These are phyloP conservation scores for Fraxinus ornus DNA, from an alignment of 305 asterid genomes.

Conservation along the genomic window DNA sequence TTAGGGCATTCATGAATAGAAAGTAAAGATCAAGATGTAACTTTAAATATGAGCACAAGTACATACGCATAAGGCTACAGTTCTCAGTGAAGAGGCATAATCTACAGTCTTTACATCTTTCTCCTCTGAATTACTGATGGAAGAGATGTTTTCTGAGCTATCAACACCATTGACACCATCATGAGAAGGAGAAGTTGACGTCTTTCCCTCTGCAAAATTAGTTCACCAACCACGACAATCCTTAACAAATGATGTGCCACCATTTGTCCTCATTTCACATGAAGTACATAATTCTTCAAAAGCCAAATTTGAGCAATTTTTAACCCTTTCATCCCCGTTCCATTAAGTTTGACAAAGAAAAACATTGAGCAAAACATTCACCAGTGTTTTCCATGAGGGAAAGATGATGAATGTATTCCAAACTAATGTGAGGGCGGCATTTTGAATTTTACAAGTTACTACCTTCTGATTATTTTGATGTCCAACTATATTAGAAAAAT, in stretches of 20 bases:
- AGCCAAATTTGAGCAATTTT: slow-evolving; percentile 1
- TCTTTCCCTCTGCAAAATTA: slow-evolving; percentile 44
- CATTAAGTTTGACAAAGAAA: neutral
- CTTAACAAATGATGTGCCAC: slow-evolving; percentile 11
- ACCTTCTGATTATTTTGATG: neutral
- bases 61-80: slow-evolving; percentile 84
- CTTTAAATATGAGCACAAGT: slow-evolving; percentile 11
- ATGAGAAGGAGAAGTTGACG: slow-evolving; percentile 32
- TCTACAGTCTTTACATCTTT: slow-evolving; percentile 33
- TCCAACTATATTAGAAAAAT: neutral
- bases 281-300: slow-evolving; percentile 20
- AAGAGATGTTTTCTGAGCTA: slow-evolving; percentile 36
- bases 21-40: slow-evolving; percentile 14
- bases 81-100: slow-evolving; percentile 60
- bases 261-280: neutral
- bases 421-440: neutral
- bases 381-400: neutral
- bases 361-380: neutral
- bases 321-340: slow-evolving; percentile 3
- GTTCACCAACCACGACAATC: slow-evolving; percentile 23
- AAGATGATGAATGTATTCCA: neutral
- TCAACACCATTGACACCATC: slow-evolving; percentile 30
- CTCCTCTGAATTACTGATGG: slow-evolving; percentile 41
- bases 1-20: slow-evolving; percentile 31
- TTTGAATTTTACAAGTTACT: neutral